Percentiles rank a stretch among this genome's conserved stretches.
Conservation (phyloP, 2,329 filamentous ascomycete species). For the Aspergillus sp. region DNA sequence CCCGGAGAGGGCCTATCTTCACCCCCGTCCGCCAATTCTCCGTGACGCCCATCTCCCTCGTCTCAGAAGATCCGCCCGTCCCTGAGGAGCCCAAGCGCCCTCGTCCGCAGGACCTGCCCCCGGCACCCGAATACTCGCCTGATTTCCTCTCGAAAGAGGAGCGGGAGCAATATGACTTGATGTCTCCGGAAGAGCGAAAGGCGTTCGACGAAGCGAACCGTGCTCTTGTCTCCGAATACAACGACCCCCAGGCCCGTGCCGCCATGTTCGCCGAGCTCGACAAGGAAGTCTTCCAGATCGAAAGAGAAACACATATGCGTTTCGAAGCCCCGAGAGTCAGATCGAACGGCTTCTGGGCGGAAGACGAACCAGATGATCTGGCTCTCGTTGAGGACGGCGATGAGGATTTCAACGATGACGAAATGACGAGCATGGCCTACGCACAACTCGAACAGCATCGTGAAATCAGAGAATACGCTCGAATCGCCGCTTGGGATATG, state of each 20-base stretch:
- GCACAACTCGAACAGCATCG: slow-evolving; percentile 84
- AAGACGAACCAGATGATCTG: slow-evolving; percentile 49
- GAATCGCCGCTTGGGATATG: slow-evolving; percentile 93
- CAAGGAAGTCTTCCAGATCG: slow-evolving; percentile 32
- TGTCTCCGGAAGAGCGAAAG: slow-evolving; percentile 40
- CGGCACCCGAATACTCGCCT: slow-evolving; percentile 40
- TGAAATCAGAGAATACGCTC: slow-evolving; percentile 83
- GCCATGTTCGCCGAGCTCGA: slow-evolving; percentile 37
- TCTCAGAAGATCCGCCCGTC: slow-evolving; percentile 37
- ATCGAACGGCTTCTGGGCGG: slow-evolving; percentile 45
- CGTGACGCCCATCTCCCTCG: slow-evolving; percentile 34
- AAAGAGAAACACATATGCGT: slow-evolving; percentile 33
- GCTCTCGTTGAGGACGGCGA: slow-evolving; percentile 55
- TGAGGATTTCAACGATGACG: slow-evolving; percentile 67
- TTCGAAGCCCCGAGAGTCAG: slow-evolving; percentile 32
- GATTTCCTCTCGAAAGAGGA: slow-evolving; percentile 36
- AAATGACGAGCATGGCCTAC: slow-evolving; percentile 81
- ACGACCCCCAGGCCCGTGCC: slow-evolving; percentile 34
- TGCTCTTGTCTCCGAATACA: slow-evolving; percentile 41
- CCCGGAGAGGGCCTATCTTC: slow-evolving; percentile 32
- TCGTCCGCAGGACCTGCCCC: slow-evolving; percentile 31
- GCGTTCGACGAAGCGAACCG: slow-evolving; percentile 41
- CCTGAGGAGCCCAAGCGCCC: slow-evolving; percentile 32
- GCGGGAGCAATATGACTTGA: slow-evolving; percentile 42
- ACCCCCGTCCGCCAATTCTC: slow-evolving; percentile 37